Base-by-base conservation (phyloP, 352 stramenopile genomes). In the Pythium aquatile region DNA sequence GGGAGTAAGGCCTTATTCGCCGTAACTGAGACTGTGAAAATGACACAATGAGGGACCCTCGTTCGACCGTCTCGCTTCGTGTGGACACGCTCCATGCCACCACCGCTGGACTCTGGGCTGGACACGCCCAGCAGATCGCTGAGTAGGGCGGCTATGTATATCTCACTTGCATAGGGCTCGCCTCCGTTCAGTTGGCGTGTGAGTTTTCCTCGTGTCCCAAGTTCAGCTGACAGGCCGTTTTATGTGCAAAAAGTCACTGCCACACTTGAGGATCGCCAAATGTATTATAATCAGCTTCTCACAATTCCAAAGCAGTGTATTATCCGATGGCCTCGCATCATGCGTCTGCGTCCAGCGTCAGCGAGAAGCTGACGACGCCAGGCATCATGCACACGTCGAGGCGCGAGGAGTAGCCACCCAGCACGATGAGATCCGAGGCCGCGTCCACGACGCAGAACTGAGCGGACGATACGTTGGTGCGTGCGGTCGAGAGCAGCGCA, bases 341-440 rank as follows among this genome's bases (percentile, higher is more conserved):
- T 24, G n/a, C 20, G 10, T 49, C 42, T 14, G 16, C 26, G 11
- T 84, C 71, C 0, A 88, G 74, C 51, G 87, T 54, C 16, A 93
- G 70, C 49, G 84, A 90, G 66, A 91, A 93, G 75, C 84, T 93
- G 47, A 93, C 82, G 58, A 93, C 84, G 51, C 84, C 84, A 0
- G 84, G 78, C 81, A 93, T 91, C 53, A 83, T 83, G 70, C 84
- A 91, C 37, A 93, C 86, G 62, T 93, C 80, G 57, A 93, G 85
- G 0, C 79, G 52, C 1, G 80, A 73, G 17, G 80, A 66, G 47
- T 75, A 69, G 46, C 84, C 84, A 1, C 84, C 84, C 11, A 90
- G 74, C 11, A 82, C 84, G 62, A 93, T 85, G 26, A 93, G 65
- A 46, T 90, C 81, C 2, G 79, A 89, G 10, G 75, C 70, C 0